phyloP scores from a whole-genome alignment of 345 rosid genomes.

The Boechera retrofracta region DNA sequence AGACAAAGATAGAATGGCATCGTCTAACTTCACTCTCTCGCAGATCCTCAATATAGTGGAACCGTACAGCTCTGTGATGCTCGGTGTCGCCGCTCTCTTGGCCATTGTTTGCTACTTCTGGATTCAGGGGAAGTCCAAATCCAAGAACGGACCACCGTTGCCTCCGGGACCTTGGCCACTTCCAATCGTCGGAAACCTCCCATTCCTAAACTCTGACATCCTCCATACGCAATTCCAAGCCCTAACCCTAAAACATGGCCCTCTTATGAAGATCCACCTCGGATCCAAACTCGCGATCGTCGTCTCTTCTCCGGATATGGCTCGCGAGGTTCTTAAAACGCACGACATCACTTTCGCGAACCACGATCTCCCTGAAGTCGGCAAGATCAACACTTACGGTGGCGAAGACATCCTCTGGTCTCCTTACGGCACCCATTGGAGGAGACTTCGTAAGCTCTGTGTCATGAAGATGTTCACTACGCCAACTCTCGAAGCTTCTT shows the following conservation, averaged over 20 bases:
- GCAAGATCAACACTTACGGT: conserved; percentile 35
- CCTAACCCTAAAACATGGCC: conserved; percentile 45
- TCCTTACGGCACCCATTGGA: conserved; percentile 47
- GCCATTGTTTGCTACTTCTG: conserved; percentile 33
- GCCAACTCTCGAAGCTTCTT: conserved; percentile 46
- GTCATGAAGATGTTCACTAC: conserved; percentile 50
- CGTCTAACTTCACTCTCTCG: conserved; percentile 25
- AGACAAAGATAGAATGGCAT: conserved; percentile 21
- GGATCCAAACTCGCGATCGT: conserved; percentile 46
- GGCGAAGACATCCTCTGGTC: conserved; percentile 48
- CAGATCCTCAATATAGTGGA: conserved; percentile 25
- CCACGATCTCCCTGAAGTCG: conserved; percentile 48
- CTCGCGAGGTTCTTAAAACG: conserved; percentile 45
- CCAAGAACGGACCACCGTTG: conserved; percentile 34
- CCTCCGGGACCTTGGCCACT: conserved; percentile 52
- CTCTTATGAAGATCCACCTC: conserved; percentile 49
- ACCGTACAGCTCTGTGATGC: conserved; percentile 24
- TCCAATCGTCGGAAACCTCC: conserved; percentile 52
- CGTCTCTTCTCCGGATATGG: conserved; percentile 43
- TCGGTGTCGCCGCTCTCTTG: conserved; percentile 8
- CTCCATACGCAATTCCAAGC: conserved; percentile 43
- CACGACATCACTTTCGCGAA: conserved; percentile 48
- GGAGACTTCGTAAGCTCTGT: conserved; percentile 44
- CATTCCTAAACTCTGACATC: conserved; percentile 40
- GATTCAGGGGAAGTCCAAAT: conserved; percentile 32